Evolutionary conservation across 2,329 filamentous ascomycete genomes (phyloP), one percentile per base, ranked within the genome.

Genomic region (Bimuria novae-zelandiae): DNA sequence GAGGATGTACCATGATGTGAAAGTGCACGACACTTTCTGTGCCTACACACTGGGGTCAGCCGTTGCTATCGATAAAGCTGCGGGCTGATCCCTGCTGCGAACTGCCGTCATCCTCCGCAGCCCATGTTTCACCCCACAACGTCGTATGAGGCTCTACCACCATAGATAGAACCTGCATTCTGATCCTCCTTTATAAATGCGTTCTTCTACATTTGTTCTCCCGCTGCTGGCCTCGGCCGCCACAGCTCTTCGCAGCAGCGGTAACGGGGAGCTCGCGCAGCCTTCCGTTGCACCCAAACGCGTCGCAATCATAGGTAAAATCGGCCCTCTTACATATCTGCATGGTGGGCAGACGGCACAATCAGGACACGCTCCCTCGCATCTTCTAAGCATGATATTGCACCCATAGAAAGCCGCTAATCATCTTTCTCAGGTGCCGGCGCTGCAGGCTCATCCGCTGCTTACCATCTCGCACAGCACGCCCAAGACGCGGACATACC

Each of bases 391-490:
- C 27, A 12, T 33, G n/a, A 12, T 33, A 12, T 33, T n/a, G 4
- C 30, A 33, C 4, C n/a, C n/a, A n/a, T n/a, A 27, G 25, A 27
- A 27, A n/a, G n/a, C n/a, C 16, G 33, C 33, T 36, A n/a, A 36
- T 8, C 14, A n/a, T n/a, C 12, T 16, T n/a, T 17, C 33, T 14
- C 35, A 96, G 93, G 94, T 56, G 93, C 93, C 62, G 94, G 94
- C 41, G 88, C 94, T 37, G 93, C 86, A 25, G 94, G 94, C 25
- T 85, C 94, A 4, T 96, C 92, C 1, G 80, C 92, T 2, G 92
- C 94, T 0, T 96, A 94, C 73, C 85, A 93, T 67, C 79, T 99
- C 41, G 81, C 82, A 33, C 84, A 88, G 65, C 92, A 87, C 71
- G 88, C 90, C 19, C 75, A 83, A 3, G 75, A 83, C 52, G 79